Evolutionary conservation across 768 basidiomycete species (phyloP).

Genomic region (Sporobolomyces phaffii): DNA sequence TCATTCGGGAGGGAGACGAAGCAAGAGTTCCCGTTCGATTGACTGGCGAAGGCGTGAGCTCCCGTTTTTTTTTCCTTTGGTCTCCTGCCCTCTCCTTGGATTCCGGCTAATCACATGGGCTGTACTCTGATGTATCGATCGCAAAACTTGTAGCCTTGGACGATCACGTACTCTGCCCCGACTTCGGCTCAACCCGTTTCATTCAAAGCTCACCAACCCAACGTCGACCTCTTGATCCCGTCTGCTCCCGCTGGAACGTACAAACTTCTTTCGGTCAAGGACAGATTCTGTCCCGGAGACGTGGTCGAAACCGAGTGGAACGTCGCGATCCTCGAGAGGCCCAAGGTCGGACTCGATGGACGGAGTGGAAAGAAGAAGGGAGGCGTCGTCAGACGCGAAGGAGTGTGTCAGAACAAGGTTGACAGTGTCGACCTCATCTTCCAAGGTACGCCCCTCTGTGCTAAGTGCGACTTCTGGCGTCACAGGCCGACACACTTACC

Average conservation of each 20-base stretch:
- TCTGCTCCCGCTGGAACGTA: conserved; percentile 40
- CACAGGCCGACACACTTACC: too few relatives aligned
- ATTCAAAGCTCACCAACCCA: conserved; percentile 14
- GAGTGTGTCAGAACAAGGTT: conserved; percentile 5
- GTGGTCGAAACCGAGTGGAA: conserved; percentile 59
- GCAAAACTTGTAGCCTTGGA: conserved; percentile 72
- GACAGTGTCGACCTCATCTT: neutral
- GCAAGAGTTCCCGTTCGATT: conserved; percentile 72
- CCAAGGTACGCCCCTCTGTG: conserved; percentile 10
- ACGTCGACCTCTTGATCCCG: conserved; percentile 23
- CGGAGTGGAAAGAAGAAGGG: conserved; percentile 29
- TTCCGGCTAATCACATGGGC: too few relatives aligned
- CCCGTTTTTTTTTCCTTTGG: too few relatives aligned
- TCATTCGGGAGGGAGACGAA: conserved; percentile 66
- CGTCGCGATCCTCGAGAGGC: conserved; percentile 74
- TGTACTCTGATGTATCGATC: too few relatives aligned
- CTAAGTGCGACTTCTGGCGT: neutral
- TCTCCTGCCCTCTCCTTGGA: too few relatives aligned
- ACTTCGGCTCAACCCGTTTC: neutral
- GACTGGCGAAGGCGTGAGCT: conserved; percentile 78
- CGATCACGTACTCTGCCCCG: conserved; percentile 56
- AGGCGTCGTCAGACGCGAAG: neutral
- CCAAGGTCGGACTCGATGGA: conserved; percentile 61
- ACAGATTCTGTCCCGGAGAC: conserved; percentile 76
- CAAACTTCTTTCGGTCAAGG: conserved; percentile 57